phyloP scores from a whole-genome alignment of 2,329 filamentous ascomycete genomes.

The Beauveria varroae region DNA sequence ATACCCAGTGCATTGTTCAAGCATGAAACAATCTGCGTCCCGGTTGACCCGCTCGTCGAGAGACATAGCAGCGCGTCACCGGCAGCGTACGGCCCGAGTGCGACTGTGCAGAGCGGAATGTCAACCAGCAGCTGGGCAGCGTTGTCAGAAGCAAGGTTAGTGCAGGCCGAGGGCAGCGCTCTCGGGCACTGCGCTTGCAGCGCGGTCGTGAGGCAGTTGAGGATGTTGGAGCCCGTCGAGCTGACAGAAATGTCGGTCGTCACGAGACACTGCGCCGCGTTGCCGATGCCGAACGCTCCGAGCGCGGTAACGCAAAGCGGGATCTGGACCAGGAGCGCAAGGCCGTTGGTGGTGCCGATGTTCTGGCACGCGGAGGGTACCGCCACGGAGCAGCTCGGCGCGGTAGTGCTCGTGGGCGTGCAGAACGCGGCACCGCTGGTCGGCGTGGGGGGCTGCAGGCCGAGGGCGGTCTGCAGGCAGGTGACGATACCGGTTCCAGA shows the following conservation, averaged over 20 bases:
- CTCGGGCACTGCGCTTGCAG: not conserved
- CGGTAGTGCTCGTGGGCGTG: not conserved
- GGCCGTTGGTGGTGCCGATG: not conserved
- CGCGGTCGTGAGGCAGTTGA: constrained; percentile 1
- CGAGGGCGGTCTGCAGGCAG: not conserved
- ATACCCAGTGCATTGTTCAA: not conserved
- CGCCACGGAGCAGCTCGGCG: not conserved
- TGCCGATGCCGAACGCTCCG: not conserved
- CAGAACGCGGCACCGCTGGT: not conserved
- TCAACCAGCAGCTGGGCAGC: not conserved
- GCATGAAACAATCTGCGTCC: not conserved
- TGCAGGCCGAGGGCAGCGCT: not conserved
- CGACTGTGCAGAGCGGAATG: not conserved
- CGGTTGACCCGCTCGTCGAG: not conserved
- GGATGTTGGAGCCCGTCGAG: not conserved
- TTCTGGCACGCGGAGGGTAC: not conserved
- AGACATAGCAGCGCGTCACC: constrained; percentile 1
- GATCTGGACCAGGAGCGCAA: not conserved
- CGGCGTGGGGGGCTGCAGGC: not conserved
- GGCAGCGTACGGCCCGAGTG: constrained; percentile 1
- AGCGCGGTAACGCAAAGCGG: not conserved
- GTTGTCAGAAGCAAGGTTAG: not conserved
- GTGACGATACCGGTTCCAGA: not conserved
- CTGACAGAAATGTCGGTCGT: not conserved
- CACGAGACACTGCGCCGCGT: constrained; percentile 2